Evolutionary conservation across 169 alveolate genomes (phyloP).

Genomic region (Plasmodium gonderi): DNA sequence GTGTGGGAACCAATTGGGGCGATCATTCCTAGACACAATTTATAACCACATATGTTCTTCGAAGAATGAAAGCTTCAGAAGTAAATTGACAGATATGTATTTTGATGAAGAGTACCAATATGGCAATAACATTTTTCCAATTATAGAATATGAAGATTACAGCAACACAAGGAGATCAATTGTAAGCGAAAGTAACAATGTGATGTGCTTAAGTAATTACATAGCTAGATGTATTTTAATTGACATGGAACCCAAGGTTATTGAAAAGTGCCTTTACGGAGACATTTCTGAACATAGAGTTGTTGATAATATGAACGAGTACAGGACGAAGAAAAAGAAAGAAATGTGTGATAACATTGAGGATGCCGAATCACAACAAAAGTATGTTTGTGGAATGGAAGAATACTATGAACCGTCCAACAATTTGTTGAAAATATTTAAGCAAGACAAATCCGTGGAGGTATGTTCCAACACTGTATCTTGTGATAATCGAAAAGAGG

Average conservation of each 20-base stretch:
- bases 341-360: background rate
- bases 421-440: slow-evolving; percentile 36
- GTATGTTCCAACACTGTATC: too few relatives aligned
- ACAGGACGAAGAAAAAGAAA: background rate
- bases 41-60: slow-evolving; percentile 10
- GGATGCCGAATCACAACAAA: background rate
- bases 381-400: slow-evolving; percentile 57
- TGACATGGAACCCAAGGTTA: slow-evolving; percentile 74
- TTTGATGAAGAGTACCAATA: slow-evolving; percentile 58
- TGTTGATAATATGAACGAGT: background rate
- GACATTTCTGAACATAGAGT: background rate
- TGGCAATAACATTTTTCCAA: slow-evolving; percentile 41
- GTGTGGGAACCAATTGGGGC: slow-evolving; percentile 68
- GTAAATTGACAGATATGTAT: slow-evolving; percentile 35
- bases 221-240: slow-evolving; percentile 60
- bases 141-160: slow-evolving; percentile 41
- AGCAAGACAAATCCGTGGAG: background rate
- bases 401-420: slow-evolving; percentile 57
- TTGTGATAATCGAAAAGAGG: background rate
- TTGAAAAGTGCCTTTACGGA: slow-evolving; percentile 41
- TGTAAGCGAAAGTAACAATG: background rate
- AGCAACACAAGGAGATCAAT: background rate
- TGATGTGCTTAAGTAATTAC: slow-evolving; percentile 23
- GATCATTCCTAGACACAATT: slow-evolving; percentile 20
- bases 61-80: slow-evolving; percentile 32